Evolutionary conservation across 108 stramenopile species (phyloP).

Genomic region (Asterionellopsis glacialis): DNA sequence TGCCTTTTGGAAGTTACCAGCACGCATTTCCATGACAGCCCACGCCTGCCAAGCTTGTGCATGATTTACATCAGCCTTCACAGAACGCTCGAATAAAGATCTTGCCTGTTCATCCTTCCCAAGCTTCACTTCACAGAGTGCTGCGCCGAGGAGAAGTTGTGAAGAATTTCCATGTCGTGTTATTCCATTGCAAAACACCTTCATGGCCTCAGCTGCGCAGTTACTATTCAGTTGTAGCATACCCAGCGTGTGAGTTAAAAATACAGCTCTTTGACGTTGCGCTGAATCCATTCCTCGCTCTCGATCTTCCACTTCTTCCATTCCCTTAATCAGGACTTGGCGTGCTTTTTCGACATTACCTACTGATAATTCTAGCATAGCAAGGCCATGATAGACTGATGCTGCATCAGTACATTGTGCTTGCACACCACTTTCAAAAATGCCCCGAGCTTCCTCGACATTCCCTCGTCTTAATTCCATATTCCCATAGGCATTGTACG

Average conservation of each 20-base stretch:
- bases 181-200: conserved; percentile 60
- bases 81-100: conserved; percentile 55
- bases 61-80: conserved; percentile 53
- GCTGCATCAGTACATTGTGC: conserved; percentile 70
- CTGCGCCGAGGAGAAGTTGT: conserved; percentile 70
- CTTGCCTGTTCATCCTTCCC: conserved; percentile 69
- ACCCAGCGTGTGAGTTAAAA: conserved; percentile 77
- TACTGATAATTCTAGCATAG: conserved; percentile 65
- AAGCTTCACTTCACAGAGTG: conserved; percentile 66
- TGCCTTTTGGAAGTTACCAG: conserved; percentile 66
- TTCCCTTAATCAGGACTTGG: conserved; percentile 44
- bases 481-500: conserved; percentile 80
- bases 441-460: conserved; percentile 40
- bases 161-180: conserved; percentile 60
- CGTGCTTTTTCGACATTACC: conserved; percentile 67
- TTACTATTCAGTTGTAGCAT: conserved; percentile 80
- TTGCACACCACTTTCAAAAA: conserved; percentile 67
- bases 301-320: conserved; percentile 38
- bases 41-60: conserved; percentile 88
- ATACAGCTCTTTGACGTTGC: conserved; percentile 53
- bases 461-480: conserved; percentile 55
- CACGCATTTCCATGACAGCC: conserved; percentile 85
- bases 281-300: conserved; percentile 38
- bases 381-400: conserved; percentile 82
- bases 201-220: conserved; percentile 45